Percentiles rank a stretch among this genome's conserved stretches.
These are phyloP conservation scores for Metschnikowia dekortorum DNA, from an alignment of 805 yeast genomes.

Conservation along the genomic window DNA sequence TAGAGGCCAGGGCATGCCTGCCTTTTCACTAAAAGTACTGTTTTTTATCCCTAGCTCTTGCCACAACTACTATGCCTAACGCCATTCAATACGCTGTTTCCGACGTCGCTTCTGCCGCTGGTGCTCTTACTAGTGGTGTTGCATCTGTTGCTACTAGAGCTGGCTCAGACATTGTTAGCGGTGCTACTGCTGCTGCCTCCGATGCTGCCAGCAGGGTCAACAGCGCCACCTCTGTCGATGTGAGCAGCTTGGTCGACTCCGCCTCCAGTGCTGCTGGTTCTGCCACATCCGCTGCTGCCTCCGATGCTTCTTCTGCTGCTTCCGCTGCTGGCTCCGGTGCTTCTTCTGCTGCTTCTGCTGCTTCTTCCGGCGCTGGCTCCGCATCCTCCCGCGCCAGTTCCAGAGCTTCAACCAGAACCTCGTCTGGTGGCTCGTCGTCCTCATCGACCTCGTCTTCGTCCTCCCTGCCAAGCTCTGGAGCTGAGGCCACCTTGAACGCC, in stretches of 20 bases:
- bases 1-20: background rate
- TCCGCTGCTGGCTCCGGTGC: constrained; percentile 8
- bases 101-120: constrained; percentile 7
- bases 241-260: constrained; percentile 1
- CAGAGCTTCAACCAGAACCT: background rate
- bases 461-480: constrained; percentile 16
- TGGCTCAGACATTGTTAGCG: constrained; percentile 10
- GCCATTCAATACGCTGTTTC: constrained; percentile 28
- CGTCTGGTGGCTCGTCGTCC: background rate
- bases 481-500: constrained; percentile 17
- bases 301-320: constrained; percentile 1
- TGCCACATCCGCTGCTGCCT: background rate
- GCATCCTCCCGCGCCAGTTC: constrained; percentile 2
- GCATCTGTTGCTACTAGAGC: constrained; percentile 1
- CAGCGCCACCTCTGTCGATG: too few species aligned
- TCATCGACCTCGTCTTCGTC: constrained; percentile 9
- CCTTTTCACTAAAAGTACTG: background rate
- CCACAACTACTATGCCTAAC: constrained; percentile 16
- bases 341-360: background rate
- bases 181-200: constrained; percentile 11
- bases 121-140: constrained; percentile 3
- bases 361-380: constrained; percentile 4
- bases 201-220: constrained; percentile 2
- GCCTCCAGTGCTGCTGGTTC: constrained; percentile 1
- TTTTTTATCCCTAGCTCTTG: background rate